Evolutionary conservation across 306 rosid genomes (phyloP).

Genomic region (Hippophae tibetana): DNA sequence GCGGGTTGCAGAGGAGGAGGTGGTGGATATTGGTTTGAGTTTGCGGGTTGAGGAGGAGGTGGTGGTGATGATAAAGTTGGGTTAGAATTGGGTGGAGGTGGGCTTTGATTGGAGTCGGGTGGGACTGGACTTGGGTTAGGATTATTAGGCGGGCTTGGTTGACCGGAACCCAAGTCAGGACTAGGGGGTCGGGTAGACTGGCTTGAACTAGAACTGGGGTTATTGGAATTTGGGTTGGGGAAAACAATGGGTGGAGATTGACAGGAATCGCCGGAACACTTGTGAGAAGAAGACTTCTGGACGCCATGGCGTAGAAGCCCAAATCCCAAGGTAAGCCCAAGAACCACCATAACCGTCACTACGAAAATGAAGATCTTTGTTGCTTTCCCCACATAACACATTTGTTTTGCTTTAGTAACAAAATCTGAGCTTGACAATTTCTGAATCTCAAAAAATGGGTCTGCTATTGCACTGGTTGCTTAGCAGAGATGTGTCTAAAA

Average conservation of each 20-base stretch:
- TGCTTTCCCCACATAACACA: conserved; percentile 98
- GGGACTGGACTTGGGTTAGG: not conserved
- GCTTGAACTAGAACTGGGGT: conserved; percentile 21
- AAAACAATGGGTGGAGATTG: conserved; percentile 31
- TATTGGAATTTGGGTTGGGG: conserved; percentile 32
- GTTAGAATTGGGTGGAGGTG: conserved; percentile 35
- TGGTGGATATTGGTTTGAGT: conserved; percentile 32
- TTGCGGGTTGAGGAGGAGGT: conserved; percentile 20
- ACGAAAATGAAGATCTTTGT: conserved; percentile 98
- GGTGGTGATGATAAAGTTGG: conserved; percentile 10
- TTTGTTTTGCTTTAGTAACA: conserved; percentile 2
- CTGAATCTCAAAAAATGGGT: too few species aligned
- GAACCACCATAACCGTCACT: conserved; percentile 54
- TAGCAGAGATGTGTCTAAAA: too few species aligned
- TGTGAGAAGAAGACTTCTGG: conserved; percentile 23
- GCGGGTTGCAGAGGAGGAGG: conserved; percentile 29
- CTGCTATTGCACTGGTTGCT: too few species aligned
- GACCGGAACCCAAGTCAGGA: too few species aligned
- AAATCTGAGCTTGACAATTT: too few species aligned
- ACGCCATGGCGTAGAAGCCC: conserved; percentile 43
- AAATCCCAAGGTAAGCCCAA: conserved; percentile 61
- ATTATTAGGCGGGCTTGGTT: not conserved
- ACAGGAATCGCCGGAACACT: conserved; percentile 56
- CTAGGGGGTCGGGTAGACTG: too few species aligned
- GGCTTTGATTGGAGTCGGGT: conserved; percentile 16